These are phyloP conservation scores for Diaporthe velutina DNA, from an alignment of 2,329 filamentous ascomycete genomes.

Conservation along the genomic window DNA sequence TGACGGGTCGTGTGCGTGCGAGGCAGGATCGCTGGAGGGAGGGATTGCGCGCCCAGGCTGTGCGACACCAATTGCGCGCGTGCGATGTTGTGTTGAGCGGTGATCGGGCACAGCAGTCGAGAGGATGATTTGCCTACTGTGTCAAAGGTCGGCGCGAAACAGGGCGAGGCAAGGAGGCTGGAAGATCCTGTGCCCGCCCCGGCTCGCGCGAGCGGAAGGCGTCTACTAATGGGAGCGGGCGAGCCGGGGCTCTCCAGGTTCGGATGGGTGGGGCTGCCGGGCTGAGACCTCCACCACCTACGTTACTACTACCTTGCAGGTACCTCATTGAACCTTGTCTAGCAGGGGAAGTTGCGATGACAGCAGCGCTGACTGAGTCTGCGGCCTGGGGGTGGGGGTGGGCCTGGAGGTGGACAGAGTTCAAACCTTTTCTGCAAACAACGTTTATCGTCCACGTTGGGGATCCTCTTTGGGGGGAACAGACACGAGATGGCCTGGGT, in stretches of 20 bases:
- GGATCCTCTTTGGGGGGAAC: neutral
- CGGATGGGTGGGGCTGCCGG: conserved; percentile 30
- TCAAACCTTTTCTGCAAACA: conserved; percentile 22
- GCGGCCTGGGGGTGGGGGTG: conserved; percentile 1
- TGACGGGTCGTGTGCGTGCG: neutral
- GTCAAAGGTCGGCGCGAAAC: conserved; percentile 32
- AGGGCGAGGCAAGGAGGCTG: conserved; percentile 24
- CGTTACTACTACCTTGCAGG: conserved; percentile 12
- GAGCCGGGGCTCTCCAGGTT: conserved; percentile 23
- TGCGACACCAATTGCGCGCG: conserved; percentile 36
- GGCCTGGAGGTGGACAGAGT: conserved; percentile 14
- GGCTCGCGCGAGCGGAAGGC: conserved; percentile 34
- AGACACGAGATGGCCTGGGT: conserved; percentile 14
- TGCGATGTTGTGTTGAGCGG: conserved; percentile 22
- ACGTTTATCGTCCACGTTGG: conserved; percentile 5
- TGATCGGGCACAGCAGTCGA: conserved; percentile 24
- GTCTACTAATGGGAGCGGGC: conserved; percentile 30
- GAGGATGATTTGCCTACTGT: neutral
- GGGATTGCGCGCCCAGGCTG: conserved; percentile 14
- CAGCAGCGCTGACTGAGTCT: conserved; percentile 24
- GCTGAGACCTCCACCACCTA: conserved; percentile 29
- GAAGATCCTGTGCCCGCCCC: conserved; percentile 20
- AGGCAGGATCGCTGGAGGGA: neutral
- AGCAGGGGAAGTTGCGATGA: conserved; percentile 23
- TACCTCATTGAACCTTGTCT: conserved; percentile 19